Evolutionary conservation across 2,329 filamentous ascomycete genomes (phyloP).

Genomic region (Fusarium floridanum): DNA sequence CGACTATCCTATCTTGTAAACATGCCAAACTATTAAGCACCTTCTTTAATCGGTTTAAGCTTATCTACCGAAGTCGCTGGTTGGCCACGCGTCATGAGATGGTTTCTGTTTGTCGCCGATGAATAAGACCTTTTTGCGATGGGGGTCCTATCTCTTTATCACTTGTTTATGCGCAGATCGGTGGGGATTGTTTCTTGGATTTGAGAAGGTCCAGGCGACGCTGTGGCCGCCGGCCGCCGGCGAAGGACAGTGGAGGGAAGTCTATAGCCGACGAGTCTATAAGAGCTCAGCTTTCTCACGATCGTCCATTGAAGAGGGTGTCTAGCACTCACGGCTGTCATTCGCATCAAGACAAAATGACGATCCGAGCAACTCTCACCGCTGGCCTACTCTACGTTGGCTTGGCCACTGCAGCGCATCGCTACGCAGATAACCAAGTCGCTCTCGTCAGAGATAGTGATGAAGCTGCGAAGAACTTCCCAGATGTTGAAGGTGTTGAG

Average conservation of each 20-base stretch:
- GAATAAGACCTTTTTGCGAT: not conserved
- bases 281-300: slow-evolving; percentile 5
- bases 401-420: slow-evolving; percentile 32
- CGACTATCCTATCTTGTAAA: not conserved
- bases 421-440: slow-evolving; percentile 47
- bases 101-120: not conserved
- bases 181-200: slow-evolving; percentile 11
- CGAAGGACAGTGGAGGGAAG: not conserved
- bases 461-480: slow-evolving; percentile 42
- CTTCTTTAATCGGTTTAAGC: slow-evolving; percentile 32
- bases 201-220: not conserved
- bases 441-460: slow-evolving; percentile 38
- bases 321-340: not conserved
- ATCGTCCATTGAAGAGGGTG: not conserved
- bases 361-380: slow-evolving; percentile 1
- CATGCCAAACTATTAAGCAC: slow-evolving; percentile 13
- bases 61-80: not conserved
- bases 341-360: slow-evolving; percentile 13
- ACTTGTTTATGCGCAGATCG: slow-evolving; percentile 25
- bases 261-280: slow-evolving; percentile 7
- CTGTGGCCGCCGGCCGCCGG: not conserved
- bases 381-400: slow-evolving; percentile 34
- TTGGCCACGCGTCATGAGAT: not conserved
- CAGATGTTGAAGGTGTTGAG: slow-evolving; percentile 34
- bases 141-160: slow-evolving; percentile 6